Conservation (phyloP, 73 alveolate species). For the Paramecium biaurelia region DNA sequence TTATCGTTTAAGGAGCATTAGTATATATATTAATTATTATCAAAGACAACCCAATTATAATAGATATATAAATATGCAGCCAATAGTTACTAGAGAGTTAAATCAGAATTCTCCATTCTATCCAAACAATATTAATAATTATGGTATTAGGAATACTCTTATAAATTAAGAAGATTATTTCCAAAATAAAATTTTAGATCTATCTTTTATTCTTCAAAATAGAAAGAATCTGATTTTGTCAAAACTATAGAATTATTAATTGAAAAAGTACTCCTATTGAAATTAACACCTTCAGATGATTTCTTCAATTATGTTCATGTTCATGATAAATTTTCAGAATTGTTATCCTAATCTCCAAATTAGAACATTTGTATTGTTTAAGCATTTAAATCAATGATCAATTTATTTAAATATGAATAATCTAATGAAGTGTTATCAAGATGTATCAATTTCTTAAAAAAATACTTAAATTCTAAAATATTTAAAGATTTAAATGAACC, state of each 20-base stretch:
- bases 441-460: constrained; percentile 23
- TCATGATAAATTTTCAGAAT: constrained; percentile 23
- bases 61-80: background rate
- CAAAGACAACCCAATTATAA: background rate
- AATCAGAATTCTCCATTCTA: background rate
- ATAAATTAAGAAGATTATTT: constrained; percentile 37
- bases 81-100: background rate
- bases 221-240: background rate
- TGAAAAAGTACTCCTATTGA: background rate
- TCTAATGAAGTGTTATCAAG: background rate
- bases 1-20: background rate
- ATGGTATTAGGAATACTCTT: background rate
- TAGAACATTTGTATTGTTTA: constrained; percentile 18
- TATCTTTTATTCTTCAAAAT: constrained; percentile 14
- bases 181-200: constrained; percentile 34
- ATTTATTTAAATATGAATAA: background rate
- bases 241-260: constrained; percentile 34
- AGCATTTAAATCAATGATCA: constrained; percentile 46
- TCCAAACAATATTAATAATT: background rate
- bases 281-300: constrained; percentile 37
- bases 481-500: constrained; percentile 35
- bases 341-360: constrained; percentile 8
- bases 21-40: background rate
- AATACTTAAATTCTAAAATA: constrained; percentile 32
- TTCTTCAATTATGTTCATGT: constrained; percentile 40